Evolutionary conservation across 2,329 filamentous ascomycete genomes (phyloP), one percentile per base, ranked within the genome.

Genomic region (Pseudogymnoascus pannorum): DNA sequence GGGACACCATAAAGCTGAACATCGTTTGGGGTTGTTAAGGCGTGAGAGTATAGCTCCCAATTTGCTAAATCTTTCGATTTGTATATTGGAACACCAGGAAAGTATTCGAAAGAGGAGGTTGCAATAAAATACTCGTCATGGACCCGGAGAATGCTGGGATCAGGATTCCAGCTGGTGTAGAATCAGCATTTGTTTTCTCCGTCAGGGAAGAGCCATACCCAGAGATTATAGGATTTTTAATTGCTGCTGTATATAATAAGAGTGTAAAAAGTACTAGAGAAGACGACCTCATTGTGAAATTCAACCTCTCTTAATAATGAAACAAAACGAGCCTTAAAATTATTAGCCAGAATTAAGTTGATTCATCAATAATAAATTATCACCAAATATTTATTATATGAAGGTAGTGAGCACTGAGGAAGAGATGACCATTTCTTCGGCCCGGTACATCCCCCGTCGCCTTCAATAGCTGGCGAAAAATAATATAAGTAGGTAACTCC

Each of bases 81-180:
- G 63, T 83, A 80, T 48, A 83, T 79, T 3, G 78, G 79, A 2
- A 78, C 75, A 0, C 78, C 79, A 0, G 80, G 80, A 61, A 77
- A 81, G 70, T 77, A 81, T 67, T 83, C 80, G 62, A 83, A 83
- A 0, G 78, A 78, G 1, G 80, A 83, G 1, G 78, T 82, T 4
- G 77, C 78, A 20, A 83, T 74, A 68, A 79, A 83, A 67, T 78
- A 83, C 66, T 81, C 78, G 42, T 75, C 66, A 6, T 73, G 73
- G 18, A 81, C 77, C 2, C 79, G 73, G 9, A 81, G 65, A 38
- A 83, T 76, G 1, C 80, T 80, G 0, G 81, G 80, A 64, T 83
- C 81, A 11, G 80, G 77, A 62, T 83, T 81, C 69, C 79, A 82
- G 14, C 81, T 42, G n/a, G 16, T 42, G 18, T 18, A 42, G 16